Percentiles rank a stretch among this genome's conserved stretches.
Evolutionary conservation across 148 eudicot species (phyloP).

Genomic region (Polygonum maritimum): DNA sequence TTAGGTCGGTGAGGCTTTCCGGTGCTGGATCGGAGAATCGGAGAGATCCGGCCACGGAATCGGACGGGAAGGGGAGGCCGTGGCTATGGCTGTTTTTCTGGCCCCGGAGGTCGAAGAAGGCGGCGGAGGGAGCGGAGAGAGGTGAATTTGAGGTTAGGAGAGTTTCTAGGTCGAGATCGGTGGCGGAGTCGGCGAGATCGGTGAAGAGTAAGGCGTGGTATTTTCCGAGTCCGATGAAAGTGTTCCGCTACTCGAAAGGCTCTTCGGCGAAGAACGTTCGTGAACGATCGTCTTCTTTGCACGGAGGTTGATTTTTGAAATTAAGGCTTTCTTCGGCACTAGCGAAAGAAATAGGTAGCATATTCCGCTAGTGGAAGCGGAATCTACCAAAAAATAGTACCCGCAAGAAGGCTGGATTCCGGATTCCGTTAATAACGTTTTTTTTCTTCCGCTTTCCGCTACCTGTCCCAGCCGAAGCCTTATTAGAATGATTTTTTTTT

Average conservation of each 20-base stretch:
- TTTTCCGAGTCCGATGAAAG: constrained; percentile 50
- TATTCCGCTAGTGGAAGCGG: too few relatives aligned
- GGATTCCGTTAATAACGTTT: too few relatives aligned
- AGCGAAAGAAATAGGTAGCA: too few relatives aligned
- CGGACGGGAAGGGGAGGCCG: constrained; percentile 3
- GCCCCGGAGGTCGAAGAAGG: constrained; percentile 24
- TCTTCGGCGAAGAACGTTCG: constrained; percentile 22
- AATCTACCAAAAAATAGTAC: too few relatives aligned
- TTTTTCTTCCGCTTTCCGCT: too few relatives aligned
- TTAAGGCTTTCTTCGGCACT: too few relatives aligned
- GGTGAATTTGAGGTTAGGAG: constrained; percentile 14
- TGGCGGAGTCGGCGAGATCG: constrained; percentile 8
- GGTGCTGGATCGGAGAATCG: neutral
- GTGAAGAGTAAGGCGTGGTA: constrained; percentile 33
- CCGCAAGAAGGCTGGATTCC: too few relatives aligned
- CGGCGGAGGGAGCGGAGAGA: constrained; percentile 4
- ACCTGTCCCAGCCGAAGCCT: too few relatives aligned
- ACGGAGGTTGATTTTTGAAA: constrained; percentile 20
- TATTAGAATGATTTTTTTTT: too few relatives aligned
- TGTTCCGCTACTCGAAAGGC: constrained; percentile 28
- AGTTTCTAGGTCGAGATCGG: constrained; percentile 35
- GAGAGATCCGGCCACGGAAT: neutral
- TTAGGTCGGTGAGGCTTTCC: constrained; percentile 16
- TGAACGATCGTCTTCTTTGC: constrained; percentile 39
- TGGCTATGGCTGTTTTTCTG: constrained; percentile 31